phyloP scores from a whole-genome alignment of 306 rosid genomes.

The Abrus precatorius region DNA sequence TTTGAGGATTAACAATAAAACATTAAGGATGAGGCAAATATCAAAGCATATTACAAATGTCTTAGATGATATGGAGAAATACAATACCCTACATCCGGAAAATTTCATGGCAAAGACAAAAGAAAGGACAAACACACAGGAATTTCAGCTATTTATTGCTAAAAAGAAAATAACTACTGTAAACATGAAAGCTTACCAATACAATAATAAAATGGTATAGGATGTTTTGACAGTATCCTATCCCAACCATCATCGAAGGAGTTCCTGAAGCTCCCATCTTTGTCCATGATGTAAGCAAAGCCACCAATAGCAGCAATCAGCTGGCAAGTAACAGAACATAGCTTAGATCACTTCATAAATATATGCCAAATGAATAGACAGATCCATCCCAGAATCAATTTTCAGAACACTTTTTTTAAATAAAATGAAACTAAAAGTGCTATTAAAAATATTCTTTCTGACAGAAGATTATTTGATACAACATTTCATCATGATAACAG shows the following conservation, averaged over 20 bases:
- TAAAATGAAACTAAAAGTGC: background rate
- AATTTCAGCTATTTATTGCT: slow-evolving; percentile 4
- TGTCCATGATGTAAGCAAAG: slow-evolving; percentile 95
- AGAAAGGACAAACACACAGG: slow-evolving; percentile 19
- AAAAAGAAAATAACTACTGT: slow-evolving; percentile 11
- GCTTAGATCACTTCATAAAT: background rate
- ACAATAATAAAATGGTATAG: slow-evolving; percentile 95
- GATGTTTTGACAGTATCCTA: slow-evolving; percentile 92
- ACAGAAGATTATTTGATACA: slow-evolving; percentile 8
- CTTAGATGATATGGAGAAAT: slow-evolving; percentile 21
- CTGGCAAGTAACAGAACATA: slow-evolving; percentile 51
- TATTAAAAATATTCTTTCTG: background rate
- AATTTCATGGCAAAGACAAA: background rate
- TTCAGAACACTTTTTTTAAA: background rate
- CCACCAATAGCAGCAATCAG: slow-evolving; percentile 88
- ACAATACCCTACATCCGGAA: slow-evolving; percentile 8
- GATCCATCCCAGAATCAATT: slow-evolving; percentile 3
- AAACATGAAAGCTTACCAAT: slow-evolving; percentile 68
- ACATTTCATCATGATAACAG: slow-evolving; percentile 14
- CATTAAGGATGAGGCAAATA: slow-evolving; percentile 26
- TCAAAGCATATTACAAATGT: slow-evolving; percentile 31
- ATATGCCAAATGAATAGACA: slow-evolving; percentile 24
- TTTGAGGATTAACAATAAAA: slow-evolving; percentile 1
- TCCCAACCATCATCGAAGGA: slow-evolving; percentile 98
- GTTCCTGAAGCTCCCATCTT: slow-evolving; percentile 92